These are phyloP conservation scores for Nigrospora osmanthi DNA, from an alignment of 2,329 filamentous ascomycete species.

Conservation along the genomic window DNA sequence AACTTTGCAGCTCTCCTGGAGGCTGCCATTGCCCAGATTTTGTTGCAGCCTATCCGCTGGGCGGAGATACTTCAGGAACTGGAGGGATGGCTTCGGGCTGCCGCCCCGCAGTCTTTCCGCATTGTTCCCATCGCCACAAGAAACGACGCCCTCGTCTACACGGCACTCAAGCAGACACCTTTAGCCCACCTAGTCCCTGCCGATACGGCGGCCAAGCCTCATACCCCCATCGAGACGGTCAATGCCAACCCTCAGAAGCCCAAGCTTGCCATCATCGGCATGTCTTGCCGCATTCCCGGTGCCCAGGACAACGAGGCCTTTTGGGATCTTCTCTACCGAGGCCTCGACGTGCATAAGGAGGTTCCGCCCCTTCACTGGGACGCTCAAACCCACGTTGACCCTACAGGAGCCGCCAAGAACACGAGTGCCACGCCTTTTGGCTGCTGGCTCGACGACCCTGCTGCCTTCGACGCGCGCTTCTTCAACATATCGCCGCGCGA, in stretches of 20 bases:
- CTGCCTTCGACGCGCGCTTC: slow-evolving; percentile 12
- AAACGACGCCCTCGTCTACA: slow-evolving; percentile 9
- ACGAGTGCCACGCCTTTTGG: slow-evolving; percentile 8
- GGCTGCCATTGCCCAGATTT: slow-evolving; percentile 9
- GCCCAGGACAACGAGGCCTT: slow-evolving; percentile 13
- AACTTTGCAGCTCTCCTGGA: slow-evolving; percentile 7
- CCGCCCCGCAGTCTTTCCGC: slow-evolving; percentile 2
- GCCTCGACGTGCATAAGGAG: slow-evolving; percentile 14
- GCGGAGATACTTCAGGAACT: slow-evolving; percentile 44
- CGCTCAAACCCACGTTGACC: slow-evolving; percentile 12
- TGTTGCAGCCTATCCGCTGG: slow-evolving; percentile 30
- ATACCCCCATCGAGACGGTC: neutral
- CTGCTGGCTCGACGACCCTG: slow-evolving; percentile 12
- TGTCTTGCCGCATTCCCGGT: slow-evolving; percentile 12
- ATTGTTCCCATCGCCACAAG: slow-evolving; percentile 7
- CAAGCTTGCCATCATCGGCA: slow-evolving; percentile 15
- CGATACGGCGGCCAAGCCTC: neutral
- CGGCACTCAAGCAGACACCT: slow-evolving; percentile 8
- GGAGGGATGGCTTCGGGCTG: slow-evolving; percentile 21
- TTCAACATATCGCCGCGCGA: slow-evolving; percentile 16
- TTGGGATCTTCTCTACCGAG: slow-evolving; percentile 14
- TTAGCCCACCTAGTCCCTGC: slow-evolving; percentile 2
- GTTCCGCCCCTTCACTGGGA: slow-evolving; percentile 12
- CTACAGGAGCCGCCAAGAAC: slow-evolving; percentile 11
- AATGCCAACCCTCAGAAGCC: slow-evolving; percentile 7